Evolutionary conservation across 768 basidiomycete species (phyloP).

Genomic region (Boletales sp.): DNA sequence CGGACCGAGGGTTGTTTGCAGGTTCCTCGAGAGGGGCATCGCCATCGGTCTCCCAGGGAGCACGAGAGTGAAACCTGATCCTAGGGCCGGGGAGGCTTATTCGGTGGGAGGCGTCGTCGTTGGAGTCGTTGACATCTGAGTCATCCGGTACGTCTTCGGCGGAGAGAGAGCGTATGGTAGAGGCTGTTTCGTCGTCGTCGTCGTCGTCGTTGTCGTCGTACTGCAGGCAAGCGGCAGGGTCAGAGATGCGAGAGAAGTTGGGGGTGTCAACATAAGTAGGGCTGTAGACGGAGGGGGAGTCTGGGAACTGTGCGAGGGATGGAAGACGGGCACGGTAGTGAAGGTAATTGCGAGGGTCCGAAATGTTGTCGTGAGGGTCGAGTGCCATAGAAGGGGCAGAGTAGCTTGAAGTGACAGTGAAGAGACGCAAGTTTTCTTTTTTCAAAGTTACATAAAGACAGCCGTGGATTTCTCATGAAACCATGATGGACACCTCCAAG

Average conservation of each 20-base stretch:
- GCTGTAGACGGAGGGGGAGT: conserved; percentile 71
- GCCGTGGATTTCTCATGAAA: not conserved
- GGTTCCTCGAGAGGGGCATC: conserved; percentile 43
- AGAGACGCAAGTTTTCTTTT: no score
- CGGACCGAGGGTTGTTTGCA: conserved; percentile 34
- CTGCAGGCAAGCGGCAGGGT: conserved; percentile 50
- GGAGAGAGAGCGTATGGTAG: conserved; percentile 26
- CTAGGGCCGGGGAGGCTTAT: conserved; percentile 79
- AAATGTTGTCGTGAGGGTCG: conserved; percentile 41
- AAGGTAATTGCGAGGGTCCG: conserved; percentile 46
- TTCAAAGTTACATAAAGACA: conserved; percentile 24
- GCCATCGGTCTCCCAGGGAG: conserved; percentile 76
- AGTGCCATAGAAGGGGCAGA: not conserved
- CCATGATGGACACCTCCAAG: conserved; percentile 6
- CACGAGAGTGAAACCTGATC: conserved; percentile 76
- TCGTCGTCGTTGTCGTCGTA: conserved; percentile 41
- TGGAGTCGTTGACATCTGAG: conserved; percentile 34
- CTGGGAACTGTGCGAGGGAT: conserved; percentile 54
- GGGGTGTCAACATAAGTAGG: conserved; percentile 42
- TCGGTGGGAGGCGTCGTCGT: conserved; percentile 44
- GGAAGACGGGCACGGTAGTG: conserved; percentile 42
- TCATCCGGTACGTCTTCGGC: conserved; percentile 34
- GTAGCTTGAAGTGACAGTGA: no score
- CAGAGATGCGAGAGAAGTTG: conserved; percentile 39
- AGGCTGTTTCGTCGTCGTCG: conserved; percentile 43